Conservation (phyloP, 2,329 filamentous ascomycete species). For the Phialocephala subalpina region DNA sequence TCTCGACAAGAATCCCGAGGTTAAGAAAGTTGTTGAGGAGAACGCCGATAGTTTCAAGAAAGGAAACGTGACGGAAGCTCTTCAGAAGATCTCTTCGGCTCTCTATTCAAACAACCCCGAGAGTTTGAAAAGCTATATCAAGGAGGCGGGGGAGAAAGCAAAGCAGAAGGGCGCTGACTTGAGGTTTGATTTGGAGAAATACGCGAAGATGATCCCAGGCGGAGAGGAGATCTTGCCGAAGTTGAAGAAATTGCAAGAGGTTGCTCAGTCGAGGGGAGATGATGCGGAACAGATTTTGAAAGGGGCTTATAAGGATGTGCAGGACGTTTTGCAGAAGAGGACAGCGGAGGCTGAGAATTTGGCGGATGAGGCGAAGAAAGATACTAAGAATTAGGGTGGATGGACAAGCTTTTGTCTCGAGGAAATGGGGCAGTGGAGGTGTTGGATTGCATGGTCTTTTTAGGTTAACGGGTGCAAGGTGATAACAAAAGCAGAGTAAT, state of each 20-base stretch:
- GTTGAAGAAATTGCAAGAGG: conserved; percentile 68
- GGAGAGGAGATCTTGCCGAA: conserved; percentile 71
- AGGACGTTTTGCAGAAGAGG: conserved; percentile 69
- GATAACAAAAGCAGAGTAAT: no score
- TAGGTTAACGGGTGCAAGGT: no score
- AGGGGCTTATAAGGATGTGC: conserved; percentile 73
- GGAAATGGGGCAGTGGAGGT: no score
- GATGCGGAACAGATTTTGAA: conserved; percentile 75
- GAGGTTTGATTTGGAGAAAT: conserved; percentile 54
- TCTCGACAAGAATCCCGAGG: conserved; percentile 78
- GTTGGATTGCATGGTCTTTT: no score
- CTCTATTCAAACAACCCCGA: conserved; percentile 67
- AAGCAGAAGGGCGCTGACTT: conserved; percentile 54
- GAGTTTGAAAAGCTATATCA: conserved; percentile 67
- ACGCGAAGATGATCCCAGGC: conserved; percentile 70
- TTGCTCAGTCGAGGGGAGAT: conserved; percentile 71
- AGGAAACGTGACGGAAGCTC: conserved; percentile 70
- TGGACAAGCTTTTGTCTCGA: no score
- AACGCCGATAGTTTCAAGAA: conserved; percentile 74
- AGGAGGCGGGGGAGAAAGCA: conserved; percentile 64
- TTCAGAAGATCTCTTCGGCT: conserved; percentile 67
- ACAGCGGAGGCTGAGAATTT: conserved; percentile 65
- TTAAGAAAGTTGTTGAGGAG: conserved; percentile 76
- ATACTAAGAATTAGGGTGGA: conserved; percentile 31
- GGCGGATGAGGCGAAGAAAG: conserved; percentile 54